Conservation (phyloP, 495 filamentous ascomycete genomes). For the Trichoderma virens region DNA sequence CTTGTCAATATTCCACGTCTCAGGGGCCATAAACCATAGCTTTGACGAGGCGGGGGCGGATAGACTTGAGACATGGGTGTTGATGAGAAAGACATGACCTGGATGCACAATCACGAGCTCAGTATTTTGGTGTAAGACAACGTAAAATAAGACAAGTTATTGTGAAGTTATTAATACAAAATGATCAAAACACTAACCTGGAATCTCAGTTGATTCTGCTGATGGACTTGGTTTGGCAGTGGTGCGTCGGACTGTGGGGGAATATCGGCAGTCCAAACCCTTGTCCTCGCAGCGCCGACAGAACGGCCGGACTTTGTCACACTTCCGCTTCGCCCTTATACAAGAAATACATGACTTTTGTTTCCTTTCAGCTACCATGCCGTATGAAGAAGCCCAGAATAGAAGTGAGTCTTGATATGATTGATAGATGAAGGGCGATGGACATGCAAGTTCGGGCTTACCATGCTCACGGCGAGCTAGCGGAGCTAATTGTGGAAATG, state of each 20-base stretch:
- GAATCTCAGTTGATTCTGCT: not conserved
- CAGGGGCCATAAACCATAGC: not conserved
- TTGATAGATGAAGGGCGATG: no score
- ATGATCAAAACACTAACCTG: not conserved
- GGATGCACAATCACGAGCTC: not conserved
- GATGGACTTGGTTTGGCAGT: not conserved
- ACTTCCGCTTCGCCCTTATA: slow-evolving; percentile 16
- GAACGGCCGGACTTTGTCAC: slow-evolving; percentile 14
- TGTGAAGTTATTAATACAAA: no score
- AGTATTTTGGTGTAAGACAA: no score
- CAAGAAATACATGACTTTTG: slow-evolving; percentile 17
- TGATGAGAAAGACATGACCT: not conserved
- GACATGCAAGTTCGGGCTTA: no score
- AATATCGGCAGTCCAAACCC: slow-evolving; percentile 14
- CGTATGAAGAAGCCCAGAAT: not conserved
- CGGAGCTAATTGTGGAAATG: no score
- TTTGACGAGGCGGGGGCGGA: not conserved
- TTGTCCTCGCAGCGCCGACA: slow-evolving; percentile 15
- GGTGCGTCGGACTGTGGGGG: not conserved
- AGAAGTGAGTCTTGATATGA: no score
- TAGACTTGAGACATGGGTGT: not conserved
- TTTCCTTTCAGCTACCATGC: not conserved
- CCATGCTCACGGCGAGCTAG: no score
- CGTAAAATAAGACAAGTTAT: no score
- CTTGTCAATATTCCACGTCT: slow-evolving; percentile 10